These are phyloP conservation scores for Candolleomyces eurysporus DNA, from an alignment of 768 basidiomycete species.

Conservation along the genomic window DNA sequence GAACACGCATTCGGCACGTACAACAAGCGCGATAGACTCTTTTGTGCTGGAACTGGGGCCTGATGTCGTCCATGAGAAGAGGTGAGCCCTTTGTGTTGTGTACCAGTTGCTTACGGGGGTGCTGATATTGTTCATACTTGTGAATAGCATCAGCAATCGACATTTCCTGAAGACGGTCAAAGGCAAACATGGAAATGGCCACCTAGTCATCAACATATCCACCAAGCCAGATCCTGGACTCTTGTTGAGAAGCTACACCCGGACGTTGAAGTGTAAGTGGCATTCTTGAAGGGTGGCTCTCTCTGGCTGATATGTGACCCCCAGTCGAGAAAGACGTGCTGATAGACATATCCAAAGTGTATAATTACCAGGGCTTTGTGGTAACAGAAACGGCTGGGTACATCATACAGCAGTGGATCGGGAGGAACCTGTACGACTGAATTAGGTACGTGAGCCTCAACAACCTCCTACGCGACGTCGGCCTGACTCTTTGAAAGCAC, in stretches of 20 bases:
- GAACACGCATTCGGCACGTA: slow-evolving; percentile 73
- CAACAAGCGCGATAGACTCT: slow-evolving; percentile 81
- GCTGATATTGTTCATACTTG: neutral
- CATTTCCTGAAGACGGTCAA: slow-evolving; percentile 82
- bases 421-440: slow-evolving; percentile 92
- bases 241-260: slow-evolving; percentile 70
- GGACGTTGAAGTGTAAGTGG: slow-evolving; percentile 70
- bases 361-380: slow-evolving; percentile 83
- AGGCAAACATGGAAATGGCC: slow-evolving; percentile 80
- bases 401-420: slow-evolving; percentile 91
- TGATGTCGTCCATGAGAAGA: slow-evolving; percentile 90
- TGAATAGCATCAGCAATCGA: slow-evolving; percentile 60
- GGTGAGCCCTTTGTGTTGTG: slow-evolving; percentile 44
- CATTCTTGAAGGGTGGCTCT: slow-evolving; percentile 7
- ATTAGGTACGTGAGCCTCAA: slow-evolving; percentile 67
- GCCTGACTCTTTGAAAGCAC: slow-evolving; percentile 52
- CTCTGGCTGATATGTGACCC: slow-evolving; percentile 2
- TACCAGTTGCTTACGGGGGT: neutral
- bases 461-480: neutral
- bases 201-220: slow-evolving; percentile 90
- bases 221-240: slow-evolving; percentile 90
- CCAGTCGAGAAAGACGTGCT: slow-evolving; percentile 85
- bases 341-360: slow-evolving; percentile 81
- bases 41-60: slow-evolving; percentile 86
- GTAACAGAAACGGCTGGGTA: slow-evolving; percentile 98